A percentile compares a stretch with the other conserved stretches of the same genome.
phyloP scores from a whole-genome alignment of 2,329 filamentous ascomycete species.

The Ophiosphaerella herpotricha region DNA sequence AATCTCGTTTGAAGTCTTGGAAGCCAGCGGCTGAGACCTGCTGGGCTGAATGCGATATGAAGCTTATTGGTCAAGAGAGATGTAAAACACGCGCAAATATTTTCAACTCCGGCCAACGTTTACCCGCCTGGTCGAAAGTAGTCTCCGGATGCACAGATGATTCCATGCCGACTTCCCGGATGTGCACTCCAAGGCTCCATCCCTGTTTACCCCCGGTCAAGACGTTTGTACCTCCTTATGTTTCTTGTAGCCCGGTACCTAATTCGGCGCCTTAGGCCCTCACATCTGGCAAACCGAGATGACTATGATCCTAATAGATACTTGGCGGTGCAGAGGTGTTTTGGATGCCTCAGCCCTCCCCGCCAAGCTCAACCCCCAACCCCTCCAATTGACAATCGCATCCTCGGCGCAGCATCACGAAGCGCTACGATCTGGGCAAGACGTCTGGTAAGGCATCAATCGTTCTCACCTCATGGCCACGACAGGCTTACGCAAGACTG shows the following conservation, averaged over 20 bases:
- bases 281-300: slow-evolving; percentile 17
- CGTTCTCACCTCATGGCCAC: not conserved
- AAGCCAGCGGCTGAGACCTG: not conserved
- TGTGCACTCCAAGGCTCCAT: slow-evolving; percentile 23
- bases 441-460: no score
- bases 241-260: slow-evolving; percentile 12
- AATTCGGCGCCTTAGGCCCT: slow-evolving; percentile 24
- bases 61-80: slow-evolving; percentile 5
- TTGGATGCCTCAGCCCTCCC: slow-evolving; percentile 20
- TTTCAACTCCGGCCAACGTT: slow-evolving; percentile 16
- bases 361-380: slow-evolving; percentile 1
- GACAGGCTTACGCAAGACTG: not conserved
- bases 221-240: slow-evolving; percentile 25
- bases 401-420: slow-evolving; percentile 3
- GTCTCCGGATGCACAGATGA: slow-evolving; percentile 14
- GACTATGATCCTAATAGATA: slow-evolving; percentile 21
- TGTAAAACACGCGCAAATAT: slow-evolving; percentile 8
- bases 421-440: slow-evolving; percentile 2
- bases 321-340: slow-evolving; percentile 29
- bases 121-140: slow-evolving; percentile 24
- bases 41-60: not conserved
- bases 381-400: slow-evolving; percentile 3
- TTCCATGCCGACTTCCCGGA: slow-evolving; percentile 15
- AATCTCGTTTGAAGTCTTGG: slow-evolving; percentile 17
- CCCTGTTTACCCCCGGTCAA: slow-evolving; percentile 12